Evolutionary conservation across 441 rosid genomes (phyloP), one percentile per base, ranked within the genome.

Genomic region (Corymbia citriodora): DNA sequence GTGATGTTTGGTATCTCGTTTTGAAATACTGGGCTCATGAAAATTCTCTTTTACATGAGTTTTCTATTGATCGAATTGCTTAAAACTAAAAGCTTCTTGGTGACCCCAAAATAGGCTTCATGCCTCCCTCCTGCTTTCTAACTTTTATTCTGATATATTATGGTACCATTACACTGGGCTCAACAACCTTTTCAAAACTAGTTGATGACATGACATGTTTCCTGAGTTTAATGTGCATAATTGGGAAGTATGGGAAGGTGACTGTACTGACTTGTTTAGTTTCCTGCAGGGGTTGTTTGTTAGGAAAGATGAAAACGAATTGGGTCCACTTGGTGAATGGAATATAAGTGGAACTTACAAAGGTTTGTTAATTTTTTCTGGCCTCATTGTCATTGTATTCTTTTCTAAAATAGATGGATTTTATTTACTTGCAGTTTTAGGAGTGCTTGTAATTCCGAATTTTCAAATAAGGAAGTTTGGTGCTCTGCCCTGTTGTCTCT

Each of bases 341-440:
- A 98, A 98, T 91, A 96, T 98, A 90, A 97, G 99, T 23, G 99
- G 99, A 94, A 97, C 99, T 88, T 98, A 97, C 93, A 94, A 96
- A 97, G 99, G 99, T 98, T 89, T 91, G 96, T 92, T 87, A 91
- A 87, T 91, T 9, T 61, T 87, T 87, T 54, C 88, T 55, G 17
- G 85, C 85, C n/a, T 79, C n/a, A 27, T 33, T 70, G 79, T 70
- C 25, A 70, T 70, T 31, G 79, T 70, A 70, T 33, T 70, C 2
- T 17, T 33, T 68, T 70, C 45, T 70, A 33, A 70, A 4, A 70
- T 4, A 23, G 17, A 79, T 79, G n/a, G n/a, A 79, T 79, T 45
- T 45, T 55, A 31, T 74, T 21, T 15, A 55, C 55, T 49, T 36
- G 85, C n/a, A 79, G n/a, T 79, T 45, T 79, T 49, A 13, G n/a